Base-by-base conservation (phyloP, 306 rosid species). In the Cercis canadensis region DNA sequence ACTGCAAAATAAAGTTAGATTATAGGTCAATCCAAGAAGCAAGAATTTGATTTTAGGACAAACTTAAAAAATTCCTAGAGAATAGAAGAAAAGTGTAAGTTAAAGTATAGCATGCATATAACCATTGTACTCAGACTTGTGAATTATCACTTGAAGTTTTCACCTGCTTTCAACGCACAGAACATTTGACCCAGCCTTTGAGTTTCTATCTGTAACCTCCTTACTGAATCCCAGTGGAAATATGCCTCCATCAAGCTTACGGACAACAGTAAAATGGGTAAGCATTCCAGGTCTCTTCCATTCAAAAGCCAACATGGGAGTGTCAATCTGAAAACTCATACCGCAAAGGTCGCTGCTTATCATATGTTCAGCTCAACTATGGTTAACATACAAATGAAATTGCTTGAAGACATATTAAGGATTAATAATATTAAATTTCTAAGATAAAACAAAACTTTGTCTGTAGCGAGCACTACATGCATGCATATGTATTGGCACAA, bases 231-330 rank as follows among this genome's bases (percentile, higher is more conserved):
- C 95, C 86, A 89, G 62, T 8, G 99, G 99, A 80, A 89, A 91
- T 81, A 89, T 86, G 75, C 78, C 79, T 57, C 97, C 97, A 67
- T 91, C 96, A 78, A 89, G 92, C 81, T 89, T 91, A 68, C 96
- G 96, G 74, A 94, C 80, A 67, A 94, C 92, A 55, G 99, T 91
- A 84, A 94, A 91, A 87, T 87, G 97, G 67, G 83, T 87, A 70
- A 91, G 88, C 90, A 87, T 86, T 71, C 89, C 88, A 53, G 91
- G 90, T 73, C 81, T 84, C 75, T 72, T 87, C 96, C 99, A 91
- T 81, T 94, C 97, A 46, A 97, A 86, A 67, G 96, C 86, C 87
- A 87, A 72, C 96, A 91, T 90, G 16, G 99, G 99, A 69, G 90
- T 84, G 74, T 94, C 97, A 73, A 94, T 91, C 97, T 94, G 87